Evolutionary conservation across 2,329 filamentous ascomycete species (phyloP), one percentile per base, ranked within the genome.

Genomic region (Aspergillus texensis): DNA sequence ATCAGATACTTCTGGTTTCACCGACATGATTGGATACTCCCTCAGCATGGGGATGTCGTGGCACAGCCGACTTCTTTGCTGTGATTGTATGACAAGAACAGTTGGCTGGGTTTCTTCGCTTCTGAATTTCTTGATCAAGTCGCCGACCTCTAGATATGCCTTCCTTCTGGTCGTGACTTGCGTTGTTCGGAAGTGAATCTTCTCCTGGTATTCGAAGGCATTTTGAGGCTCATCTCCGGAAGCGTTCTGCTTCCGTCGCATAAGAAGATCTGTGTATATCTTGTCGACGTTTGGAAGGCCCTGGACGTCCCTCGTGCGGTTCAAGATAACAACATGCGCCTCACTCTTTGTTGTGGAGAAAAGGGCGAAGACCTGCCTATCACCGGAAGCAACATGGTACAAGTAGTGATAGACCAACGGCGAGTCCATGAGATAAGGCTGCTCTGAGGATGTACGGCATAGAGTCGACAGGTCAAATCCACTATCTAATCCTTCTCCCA

Each of bases 121-220:
- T 72, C 89, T 91, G 82, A 97, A 89, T 80, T 93, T 96, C 82
- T 95, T 97, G 74, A 98, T 85, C 28, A 93, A 80, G 74, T 98
- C 94, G 41, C 91, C 88, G 58, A 99, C 85, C 74, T 97, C 94
- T 8, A 97, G 86, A 65, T 96, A 86, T 0, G 94, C 92, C 74
- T 97, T 97, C 60, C 94, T 88, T 68, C 91, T 89, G 1, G 94
- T 97, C 3, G 92, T 96, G 43, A 97, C 92, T 68, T 96, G 92
- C 0, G 87, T 91, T 9, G 90, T 91, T 76, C 91, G 94, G 85
- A 99, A 97, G 66, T 89, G 88, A 14, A 99, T 81, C 68, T 88
- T 89, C 39, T 94, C 91, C 74, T 96, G 93, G 74, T 99, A 99
- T 4, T 89, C 84, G 75, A 99, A 94, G 69, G 90, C 90, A 55